Percentiles rank a stretch among this genome's conserved stretches.
These are phyloP conservation scores for Cordia subcordata DNA, from an alignment of 257 asterid genomes.

Conservation along the genomic window DNA sequence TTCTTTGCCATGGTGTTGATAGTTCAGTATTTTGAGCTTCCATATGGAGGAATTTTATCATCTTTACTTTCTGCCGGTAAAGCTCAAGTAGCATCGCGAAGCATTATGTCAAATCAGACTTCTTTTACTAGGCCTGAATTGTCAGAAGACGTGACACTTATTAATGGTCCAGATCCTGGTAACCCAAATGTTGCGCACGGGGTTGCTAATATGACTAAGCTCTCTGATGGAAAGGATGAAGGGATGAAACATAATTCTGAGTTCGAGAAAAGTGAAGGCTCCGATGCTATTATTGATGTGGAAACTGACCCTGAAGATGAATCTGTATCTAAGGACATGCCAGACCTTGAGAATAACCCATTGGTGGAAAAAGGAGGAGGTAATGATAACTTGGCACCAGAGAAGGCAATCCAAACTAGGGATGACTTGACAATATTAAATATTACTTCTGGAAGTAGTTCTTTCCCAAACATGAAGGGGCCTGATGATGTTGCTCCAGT, in stretches of 20 bases:
- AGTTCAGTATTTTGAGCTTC: constrained; percentile 64
- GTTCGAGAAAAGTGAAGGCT: constrained; percentile 5
- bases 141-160: constrained; percentile 17
- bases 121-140: constrained; percentile 16
- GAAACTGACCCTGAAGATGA: constrained; percentile 65
- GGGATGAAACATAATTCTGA: constrained; percentile 17
- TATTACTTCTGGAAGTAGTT: constrained; percentile 20
- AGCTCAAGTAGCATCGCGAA: constrained; percentile 16
- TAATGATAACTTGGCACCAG: constrained; percentile 24
- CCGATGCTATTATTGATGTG: constrained; percentile 22
- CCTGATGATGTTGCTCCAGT: constrained; percentile 18
- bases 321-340: constrained; percentile 31
- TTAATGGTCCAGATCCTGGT: constrained; percentile 24
- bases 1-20: constrained; percentile 48
- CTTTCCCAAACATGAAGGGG: constrained; percentile 12
- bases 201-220: constrained; percentile 12
- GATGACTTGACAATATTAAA: constrained; percentile 19
- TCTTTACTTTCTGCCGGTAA: constrained; percentile 36
- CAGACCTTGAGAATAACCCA: constrained; percentile 26
- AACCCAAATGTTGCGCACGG: constrained; percentile 13
- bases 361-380: constrained; percentile 18
- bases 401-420: constrained; percentile 3
- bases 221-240: constrained; percentile 25
- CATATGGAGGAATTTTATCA: constrained; percentile 40
- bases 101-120: constrained; percentile 20